Base-by-base conservation (phyloP, 2,329 filamentous ascomycete species). In the Xylariaceae sp. region DNA sequence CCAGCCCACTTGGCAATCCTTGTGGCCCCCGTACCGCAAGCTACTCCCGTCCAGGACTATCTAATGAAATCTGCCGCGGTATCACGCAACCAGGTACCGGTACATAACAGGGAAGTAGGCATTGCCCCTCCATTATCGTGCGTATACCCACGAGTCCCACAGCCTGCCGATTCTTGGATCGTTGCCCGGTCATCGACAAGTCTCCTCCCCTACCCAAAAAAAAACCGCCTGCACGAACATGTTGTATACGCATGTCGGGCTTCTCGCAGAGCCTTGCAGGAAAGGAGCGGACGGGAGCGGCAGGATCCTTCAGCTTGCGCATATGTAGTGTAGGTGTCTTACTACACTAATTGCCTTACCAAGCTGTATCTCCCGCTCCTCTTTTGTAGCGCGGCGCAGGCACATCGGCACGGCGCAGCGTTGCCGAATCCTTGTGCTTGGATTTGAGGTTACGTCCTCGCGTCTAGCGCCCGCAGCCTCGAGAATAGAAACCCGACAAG, bases 401-500 rank as follows among this genome's bases (percentile, higher is more conserved):
- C 55, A 60, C 59, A 58, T 57, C 59, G 60, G 55, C 58, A 58
- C 56, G 43, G 22, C 43, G 43, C 30, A 46, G 29, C 16, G 43
- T 52, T 55, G 46, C 56, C 43, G 44, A 51, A 59, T 56, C 57
- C 57, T 56, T 63, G 58, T 61, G 61, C 61, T 61, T 63, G 62
- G 61, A 62, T 62, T 62, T 55, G 56, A 60, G 57, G 59, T 61
- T 65, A 61, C 64, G 55, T 64, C 62, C 59, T 61, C 62, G 62
- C 61, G 57, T 47, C 56, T 58, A 58, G 53, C 43, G 43, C 43
- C 49, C 56, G 49, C 49, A 16, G 32, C 50, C 41, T 42, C n/a
- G 22, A 46, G 55, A 15, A 22, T 22, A 22, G 37, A 19, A 40
- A 6, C 47, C 41, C 52, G 50, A 53, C 52, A 59, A 55, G 51